These are phyloP conservation scores for Penicillium sp. DNA, from an alignment of 2,329 filamentous ascomycete genomes.

Conservation along the genomic window DNA sequence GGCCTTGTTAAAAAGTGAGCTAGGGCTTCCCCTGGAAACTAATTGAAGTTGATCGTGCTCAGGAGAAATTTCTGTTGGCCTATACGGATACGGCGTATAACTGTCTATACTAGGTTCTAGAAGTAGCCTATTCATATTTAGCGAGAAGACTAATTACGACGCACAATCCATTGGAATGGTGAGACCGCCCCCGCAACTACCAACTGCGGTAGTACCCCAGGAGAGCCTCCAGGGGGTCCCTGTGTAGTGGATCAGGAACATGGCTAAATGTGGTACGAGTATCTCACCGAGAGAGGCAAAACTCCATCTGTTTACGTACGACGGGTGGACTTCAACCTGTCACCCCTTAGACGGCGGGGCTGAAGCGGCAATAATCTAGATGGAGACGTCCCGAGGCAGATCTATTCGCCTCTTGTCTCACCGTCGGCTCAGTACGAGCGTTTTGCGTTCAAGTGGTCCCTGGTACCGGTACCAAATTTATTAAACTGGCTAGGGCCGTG, in stretches of 20 bases:
- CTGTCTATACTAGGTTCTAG: no score
- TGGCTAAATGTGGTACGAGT: neutral
- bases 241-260: neutral
- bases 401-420: neutral
- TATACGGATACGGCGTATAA: no score
- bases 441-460: neutral
- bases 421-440: neutral
- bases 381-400: neutral
- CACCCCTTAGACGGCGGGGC: neutral
- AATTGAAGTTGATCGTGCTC: neutral
- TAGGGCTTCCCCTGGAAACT: neutral
- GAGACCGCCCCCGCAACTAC: neutral
- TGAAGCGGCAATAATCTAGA: neutral
- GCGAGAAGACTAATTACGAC: neutral
- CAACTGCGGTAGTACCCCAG: neutral
- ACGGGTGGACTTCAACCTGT: neutral
- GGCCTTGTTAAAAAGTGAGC: neutral
- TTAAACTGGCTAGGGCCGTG: neutral
- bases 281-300: neutral
- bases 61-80: no score
- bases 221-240: neutral
- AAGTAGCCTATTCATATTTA: neutral
- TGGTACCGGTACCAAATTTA: neutral
- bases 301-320: neutral
- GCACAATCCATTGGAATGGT: neutral